phyloP scores from a whole-genome alignment of 306 rosid genomes.

The Malus sylvestris region DNA sequence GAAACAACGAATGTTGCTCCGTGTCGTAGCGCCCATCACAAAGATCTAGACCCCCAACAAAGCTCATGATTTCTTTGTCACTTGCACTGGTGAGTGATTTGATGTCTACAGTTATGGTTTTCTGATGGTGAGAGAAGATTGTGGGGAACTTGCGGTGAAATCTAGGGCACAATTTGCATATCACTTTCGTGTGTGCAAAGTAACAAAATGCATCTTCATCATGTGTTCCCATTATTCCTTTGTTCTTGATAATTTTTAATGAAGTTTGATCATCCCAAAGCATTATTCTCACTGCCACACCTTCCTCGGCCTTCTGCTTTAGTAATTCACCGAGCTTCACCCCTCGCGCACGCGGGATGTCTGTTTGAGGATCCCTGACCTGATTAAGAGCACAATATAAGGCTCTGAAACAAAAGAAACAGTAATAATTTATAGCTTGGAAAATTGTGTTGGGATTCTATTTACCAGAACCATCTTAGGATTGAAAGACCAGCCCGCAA shows the following conservation, averaged over 20 bases:
- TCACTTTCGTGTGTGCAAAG: constrained; percentile 60
- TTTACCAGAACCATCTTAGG: constrained; percentile 75
- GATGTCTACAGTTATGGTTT: constrained; percentile 62
- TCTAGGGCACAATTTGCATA: constrained; percentile 79
- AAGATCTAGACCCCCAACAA: constrained; percentile 82
- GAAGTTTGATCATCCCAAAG: constrained; percentile 96
- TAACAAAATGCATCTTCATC: constrained; percentile 78
- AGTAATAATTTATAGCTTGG: not conserved
- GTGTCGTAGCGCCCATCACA: constrained; percentile 91
- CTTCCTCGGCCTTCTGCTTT: constrained; percentile 86
- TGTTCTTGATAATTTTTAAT: constrained; percentile 62
- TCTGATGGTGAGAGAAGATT: constrained; percentile 85
- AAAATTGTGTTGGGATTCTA: not conserved
- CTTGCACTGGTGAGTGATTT: constrained; percentile 27
- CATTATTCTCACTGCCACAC: constrained; percentile 82
- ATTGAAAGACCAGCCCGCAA: constrained; percentile 97
- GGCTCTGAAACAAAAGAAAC: not conserved
- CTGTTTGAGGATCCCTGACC: constrained; percentile 81
- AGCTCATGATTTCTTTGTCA: constrained; percentile 69
- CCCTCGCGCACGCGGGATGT: constrained; percentile 73
- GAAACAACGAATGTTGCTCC: constrained; percentile 71
- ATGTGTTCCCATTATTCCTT: constrained; percentile 76
- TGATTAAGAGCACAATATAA: constrained; percentile 17
- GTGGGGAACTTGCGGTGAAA: constrained; percentile 61
- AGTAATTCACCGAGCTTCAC: constrained; percentile 74